A percentile compares a stretch with the other conserved stretches of the same genome.
These are phyloP conservation scores for Pseudogymnoascus sp. DNA, from an alignment of 2,329 filamentous ascomycete genomes.

Conservation along the genomic window DNA sequence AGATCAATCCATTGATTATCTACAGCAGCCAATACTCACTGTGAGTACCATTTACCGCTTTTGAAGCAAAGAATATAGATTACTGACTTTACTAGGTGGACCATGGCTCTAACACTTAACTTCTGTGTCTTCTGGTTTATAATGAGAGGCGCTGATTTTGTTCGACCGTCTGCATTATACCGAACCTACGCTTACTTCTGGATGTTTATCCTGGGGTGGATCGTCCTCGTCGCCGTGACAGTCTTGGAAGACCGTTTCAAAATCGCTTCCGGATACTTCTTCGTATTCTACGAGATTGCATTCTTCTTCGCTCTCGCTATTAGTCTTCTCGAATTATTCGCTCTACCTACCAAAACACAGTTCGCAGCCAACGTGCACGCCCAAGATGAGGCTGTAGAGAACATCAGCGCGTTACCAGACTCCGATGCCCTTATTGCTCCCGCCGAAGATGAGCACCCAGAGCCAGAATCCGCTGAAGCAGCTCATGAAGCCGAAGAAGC, in stretches of 20 bases:
- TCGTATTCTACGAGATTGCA: conserved; percentile 72
- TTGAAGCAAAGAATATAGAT: background rate
- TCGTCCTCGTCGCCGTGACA: conserved; percentile 62
- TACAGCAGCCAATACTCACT: conserved; percentile 84
- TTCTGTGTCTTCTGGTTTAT: conserved; percentile 78
- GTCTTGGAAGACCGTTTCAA: conserved; percentile 69
- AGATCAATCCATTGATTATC: conserved; percentile 83
- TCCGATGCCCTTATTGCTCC: conserved; percentile 35
- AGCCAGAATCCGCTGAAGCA: background rate
- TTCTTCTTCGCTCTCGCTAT: conserved; percentile 69
- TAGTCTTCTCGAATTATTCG: conserved; percentile 73
- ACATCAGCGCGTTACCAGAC: conserved; percentile 26
- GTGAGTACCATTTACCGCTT: conserved; percentile 28
- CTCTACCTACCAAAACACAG: conserved; percentile 61
- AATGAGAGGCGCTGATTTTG: conserved; percentile 68
- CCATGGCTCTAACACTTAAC: conserved; percentile 77
- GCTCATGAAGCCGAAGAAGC: conserved; percentile 24
- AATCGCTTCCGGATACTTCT: conserved; percentile 69
- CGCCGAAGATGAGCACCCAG: conserved; percentile 16
- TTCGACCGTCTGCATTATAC: conserved; percentile 79
- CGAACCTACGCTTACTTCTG: conserved; percentile 75
- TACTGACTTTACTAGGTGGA: conserved; percentile 48
- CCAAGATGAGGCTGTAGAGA: conserved; percentile 39
- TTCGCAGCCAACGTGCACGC: conserved; percentile 56
- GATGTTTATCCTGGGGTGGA: conserved; percentile 73